phyloP scores from a whole-genome alignment of 2,329 filamentous ascomycete species.

The Verticillium tricorpus region DNA sequence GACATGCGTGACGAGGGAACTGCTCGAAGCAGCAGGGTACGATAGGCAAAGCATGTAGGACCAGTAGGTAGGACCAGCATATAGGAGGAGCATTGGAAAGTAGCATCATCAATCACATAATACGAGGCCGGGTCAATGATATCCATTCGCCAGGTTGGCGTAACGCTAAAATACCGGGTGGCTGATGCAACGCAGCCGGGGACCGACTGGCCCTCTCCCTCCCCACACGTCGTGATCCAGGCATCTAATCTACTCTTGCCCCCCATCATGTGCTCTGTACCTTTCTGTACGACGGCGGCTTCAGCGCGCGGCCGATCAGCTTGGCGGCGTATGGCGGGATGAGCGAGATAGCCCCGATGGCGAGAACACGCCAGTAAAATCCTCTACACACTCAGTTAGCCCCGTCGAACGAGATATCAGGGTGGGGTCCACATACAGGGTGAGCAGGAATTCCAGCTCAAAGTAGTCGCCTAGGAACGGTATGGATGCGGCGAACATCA shows the following conservation, averaged over 20 bases:
- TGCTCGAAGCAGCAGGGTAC: background rate
- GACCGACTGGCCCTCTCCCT: background rate
- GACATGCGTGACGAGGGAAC: background rate
- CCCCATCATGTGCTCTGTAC: slow-evolving; percentile 53
- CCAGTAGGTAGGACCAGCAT: no score
- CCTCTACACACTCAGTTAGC: slow-evolving; percentile 42
- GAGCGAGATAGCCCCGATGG: slow-evolving; percentile 74
- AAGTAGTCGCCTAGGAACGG: slow-evolving; percentile 90
- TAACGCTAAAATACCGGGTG: background rate
- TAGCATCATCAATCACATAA: background rate
- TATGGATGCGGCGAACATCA: slow-evolving; percentile 75
- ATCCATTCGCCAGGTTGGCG: background rate
- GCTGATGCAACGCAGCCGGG: background rate
- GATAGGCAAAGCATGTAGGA: background rate
- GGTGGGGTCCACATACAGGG: slow-evolving; percentile 43
- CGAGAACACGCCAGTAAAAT: slow-evolving; percentile 83
- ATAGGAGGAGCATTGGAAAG: no score
- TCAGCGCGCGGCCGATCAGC: slow-evolving; percentile 76
- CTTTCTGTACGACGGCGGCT: slow-evolving; percentile 92
- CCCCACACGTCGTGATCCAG: background rate
- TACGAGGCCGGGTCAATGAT: background rate
- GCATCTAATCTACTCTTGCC: background rate
- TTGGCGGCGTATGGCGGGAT: slow-evolving; percentile 87
- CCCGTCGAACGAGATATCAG: background rate
- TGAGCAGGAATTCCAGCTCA: slow-evolving; percentile 75